Percentiles rank a stretch among this genome's conserved stretches.
Conservation (phyloP, 164 flowering plant species). For the Aristolochia fimbriata region DNA sequence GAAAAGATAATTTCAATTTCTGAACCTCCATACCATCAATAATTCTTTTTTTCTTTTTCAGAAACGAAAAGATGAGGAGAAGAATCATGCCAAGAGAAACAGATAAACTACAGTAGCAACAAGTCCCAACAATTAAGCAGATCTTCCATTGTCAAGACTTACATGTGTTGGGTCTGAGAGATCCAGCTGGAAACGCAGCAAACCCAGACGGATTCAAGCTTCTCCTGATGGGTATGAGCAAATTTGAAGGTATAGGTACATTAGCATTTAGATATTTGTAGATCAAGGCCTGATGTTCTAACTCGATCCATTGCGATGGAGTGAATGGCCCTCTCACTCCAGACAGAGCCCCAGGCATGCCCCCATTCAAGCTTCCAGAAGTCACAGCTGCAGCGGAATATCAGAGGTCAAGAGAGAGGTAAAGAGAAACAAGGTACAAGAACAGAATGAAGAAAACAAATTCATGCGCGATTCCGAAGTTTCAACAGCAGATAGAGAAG, state of each 20-base stretch:
- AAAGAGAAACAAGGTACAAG: not conserved
- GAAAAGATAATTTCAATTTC: too few species aligned
- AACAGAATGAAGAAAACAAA: not conserved
- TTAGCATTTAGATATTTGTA: conserved; percentile 72
- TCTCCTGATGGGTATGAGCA: conserved; percentile 63
- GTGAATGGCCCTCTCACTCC: conserved; percentile 73
- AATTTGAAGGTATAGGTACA: conserved; percentile 62
- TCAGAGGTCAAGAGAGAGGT: not conserved
- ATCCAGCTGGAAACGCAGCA: conserved; percentile 33
- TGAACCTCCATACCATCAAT: too few species aligned
- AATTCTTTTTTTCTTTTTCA: not conserved
- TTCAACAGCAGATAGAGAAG: not conserved
- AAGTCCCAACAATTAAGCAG: not conserved
- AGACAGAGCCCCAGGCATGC: conserved; percentile 39
- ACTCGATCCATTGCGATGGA: conserved; percentile 86
- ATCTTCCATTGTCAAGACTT: conserved; percentile 14
- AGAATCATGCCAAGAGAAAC: too few species aligned
- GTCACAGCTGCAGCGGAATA: conserved; percentile 29
- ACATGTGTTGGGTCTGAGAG: conserved; percentile 54
- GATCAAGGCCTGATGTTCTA: conserved; percentile 88
- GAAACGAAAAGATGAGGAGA: not conserved
- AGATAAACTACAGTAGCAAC: not conserved
- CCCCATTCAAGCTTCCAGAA: conserved; percentile 34
- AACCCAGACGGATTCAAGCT: conserved; percentile 49
- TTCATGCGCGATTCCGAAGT: not conserved